These are phyloP conservation scores for Elongisporangium prolatum DNA, from an alignment of 352 stramenopile species.

Conservation along the genomic window DNA sequence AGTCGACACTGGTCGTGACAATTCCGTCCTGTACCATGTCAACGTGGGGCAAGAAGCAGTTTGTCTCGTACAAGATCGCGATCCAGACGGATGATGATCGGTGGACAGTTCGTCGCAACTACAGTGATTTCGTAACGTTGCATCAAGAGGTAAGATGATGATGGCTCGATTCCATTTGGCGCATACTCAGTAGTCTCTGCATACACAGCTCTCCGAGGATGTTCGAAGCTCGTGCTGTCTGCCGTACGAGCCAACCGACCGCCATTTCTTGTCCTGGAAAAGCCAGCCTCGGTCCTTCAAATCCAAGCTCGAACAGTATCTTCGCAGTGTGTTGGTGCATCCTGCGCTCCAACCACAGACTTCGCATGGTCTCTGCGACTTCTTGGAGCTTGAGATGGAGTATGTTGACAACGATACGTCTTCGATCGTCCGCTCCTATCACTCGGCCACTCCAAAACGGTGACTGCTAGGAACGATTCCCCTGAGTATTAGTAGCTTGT, in stretches of 20 bases:
- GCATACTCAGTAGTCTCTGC: neutral
- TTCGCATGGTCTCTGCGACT: conserved; percentile 63
- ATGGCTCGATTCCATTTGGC: neutral
- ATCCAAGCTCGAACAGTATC: conserved; percentile 55
- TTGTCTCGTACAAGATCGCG: conserved; percentile 74
- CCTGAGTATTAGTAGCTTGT: conserved; percentile 9
- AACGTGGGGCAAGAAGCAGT: conserved; percentile 66
- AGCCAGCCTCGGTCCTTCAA: conserved; percentile 53
- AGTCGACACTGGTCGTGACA: conserved; percentile 34
- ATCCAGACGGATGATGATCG: conserved; percentile 64
- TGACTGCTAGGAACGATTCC: neutral
- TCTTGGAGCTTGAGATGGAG: conserved; percentile 59
- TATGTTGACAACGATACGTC: neutral
- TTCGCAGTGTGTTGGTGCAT: conserved; percentile 47
- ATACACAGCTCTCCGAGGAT: conserved; percentile 31
- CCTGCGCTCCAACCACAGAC: conserved; percentile 43
- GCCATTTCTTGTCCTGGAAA: conserved; percentile 59
- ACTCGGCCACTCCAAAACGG: neutral
- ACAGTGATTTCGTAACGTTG: conserved; percentile 57
- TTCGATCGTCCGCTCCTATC: neutral
- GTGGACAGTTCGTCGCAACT: conserved; percentile 61
- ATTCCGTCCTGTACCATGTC: conserved; percentile 66
- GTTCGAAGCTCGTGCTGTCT: conserved; percentile 39
- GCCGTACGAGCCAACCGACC: conserved; percentile 26
- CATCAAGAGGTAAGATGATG: conserved; percentile 32